Base-by-base conservation (phyloP, 2,329 filamentous ascomycete genomes). In the Cladorrhinum sp. region DNA sequence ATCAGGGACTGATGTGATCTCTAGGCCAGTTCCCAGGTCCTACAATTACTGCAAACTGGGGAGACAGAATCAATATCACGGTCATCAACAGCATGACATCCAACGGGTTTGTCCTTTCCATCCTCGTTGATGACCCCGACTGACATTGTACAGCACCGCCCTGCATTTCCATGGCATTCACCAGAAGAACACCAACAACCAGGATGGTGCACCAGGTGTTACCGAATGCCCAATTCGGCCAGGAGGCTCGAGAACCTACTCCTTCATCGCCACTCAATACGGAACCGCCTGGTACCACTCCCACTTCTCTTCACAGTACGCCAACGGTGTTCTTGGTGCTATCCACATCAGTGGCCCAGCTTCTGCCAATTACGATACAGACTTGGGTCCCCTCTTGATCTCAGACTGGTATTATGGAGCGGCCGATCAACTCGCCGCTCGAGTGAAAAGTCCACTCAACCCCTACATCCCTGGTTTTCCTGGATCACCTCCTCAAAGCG, bases 81-180 rank as follows among this genome's bases (percentile, higher is more conserved):
- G 79, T 88, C 62, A 77, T 83, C 73, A 90, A 90, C 69, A 76
- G 81, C 9, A 79, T 88, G 2, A 78, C 78, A 5, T 66, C 66
- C 12, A 71, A 72, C 29, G 71, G 71, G 61, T 69, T 41, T 36
- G 64, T 62, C n/a, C 2, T 32, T 2, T 23, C 3, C 23, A 10
- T 32, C 13, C 27, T 22, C 6, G 10, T 22, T 18, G 36, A 50
- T 50, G 27, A 13, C 6, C 23, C 13, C 12, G 36, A 29, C 59
- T 55, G 58, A 62, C 41, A 27, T 22, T 25, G 6, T 8, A 16
- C 20, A 70, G 69, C 18, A 75, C 75, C 5, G 74, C 75, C 2
- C 69, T 79, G 18, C 77, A 79, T 62, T 79, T 75, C 72, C 77
- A 79, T 58, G 77, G 77, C 27, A 65, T 79, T 3, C 70, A 76